Percentiles rank a stretch among this genome's conserved stretches.
phyloP scores from a whole-genome alignment of 345 rosid genomes.

The Brassica cretica region DNA sequence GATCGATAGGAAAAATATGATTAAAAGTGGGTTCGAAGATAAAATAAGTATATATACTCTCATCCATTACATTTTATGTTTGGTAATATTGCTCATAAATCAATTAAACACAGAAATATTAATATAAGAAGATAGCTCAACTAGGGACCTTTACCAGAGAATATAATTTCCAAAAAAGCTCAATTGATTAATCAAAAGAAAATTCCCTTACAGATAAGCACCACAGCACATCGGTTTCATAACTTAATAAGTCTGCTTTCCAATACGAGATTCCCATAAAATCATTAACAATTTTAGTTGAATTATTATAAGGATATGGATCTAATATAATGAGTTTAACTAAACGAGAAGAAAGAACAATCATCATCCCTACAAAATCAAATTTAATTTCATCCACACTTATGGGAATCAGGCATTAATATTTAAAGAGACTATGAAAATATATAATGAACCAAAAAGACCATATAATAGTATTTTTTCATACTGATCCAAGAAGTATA shows the following conservation, averaged over 20 bases:
- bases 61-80: conserved; percentile 10
- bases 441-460: not conserved
- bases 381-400: conserved; percentile 26
- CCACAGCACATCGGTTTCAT: conserved; percentile 30
- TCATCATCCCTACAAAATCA: conserved; percentile 14
- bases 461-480: conserved; percentile 1
- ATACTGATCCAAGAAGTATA: conserved; percentile 17
- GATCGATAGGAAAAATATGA: not conserved
- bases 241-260: conserved; percentile 24
- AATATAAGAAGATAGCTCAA: conserved; percentile 16
- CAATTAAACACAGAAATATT: conserved; percentile 10
- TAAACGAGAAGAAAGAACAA: not conserved
- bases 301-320: conserved; percentile 24
- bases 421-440: conserved; percentile 6
- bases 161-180: conserved; percentile 19
- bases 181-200: conserved; percentile 31
- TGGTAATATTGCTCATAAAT: not conserved
- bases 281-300: conserved; percentile 13
- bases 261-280: conserved; percentile 34
- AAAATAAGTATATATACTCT: not conserved
- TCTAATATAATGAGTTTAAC: not conserved
- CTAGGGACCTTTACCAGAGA: conserved; percentile 28
- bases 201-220: conserved; percentile 41
- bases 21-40: not conserved
- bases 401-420: conserved; percentile 9